Base-by-base conservation (phyloP, 371 early-diverging fungal genomes). In the Mortierella sp. region DNA sequence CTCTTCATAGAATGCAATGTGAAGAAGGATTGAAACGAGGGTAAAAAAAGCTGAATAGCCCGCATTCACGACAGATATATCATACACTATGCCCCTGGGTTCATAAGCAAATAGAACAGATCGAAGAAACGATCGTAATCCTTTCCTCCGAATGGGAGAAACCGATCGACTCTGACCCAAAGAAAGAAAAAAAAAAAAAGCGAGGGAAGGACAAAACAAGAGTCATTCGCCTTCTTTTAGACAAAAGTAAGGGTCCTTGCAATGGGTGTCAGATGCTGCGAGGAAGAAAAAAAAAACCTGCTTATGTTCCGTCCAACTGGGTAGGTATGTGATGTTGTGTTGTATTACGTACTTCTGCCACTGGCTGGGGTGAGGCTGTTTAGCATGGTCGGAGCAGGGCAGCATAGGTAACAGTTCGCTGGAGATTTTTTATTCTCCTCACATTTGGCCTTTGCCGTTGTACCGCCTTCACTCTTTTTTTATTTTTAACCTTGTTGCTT, bases 31-130 rank as follows among this genome's bases (percentile, higher is more conserved):
- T 37, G 15, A 15, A 43, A 43, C n/a, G n/a, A n/a, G n/a, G n/a
- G n/a, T n/a, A n/a, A 13, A 9, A 43, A 15, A 53, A 23, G 15
- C 9, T 10, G 9, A 28, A 53, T 53, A 7, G 9, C 43, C 29
- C 26, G 23, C 23, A 7, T 35, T 8, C n/a, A 26, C 26, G 53
- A 22, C 10, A 13, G 17, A 32, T 17, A 17, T 2, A 56, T 56
- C 56, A 15, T 32, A 32, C 56, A 56, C 1, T 32, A 4, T 29
- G 13, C 56, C 34, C 32, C 34, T 17, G 19, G 32, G 32, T 29
- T 64, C 64, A 64, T 64, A 64, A 64, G 64, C 64, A 54, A 40
- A 32, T 4, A n/a, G 45, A 62, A 32, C 34, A 32, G 62, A 62
- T 62, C 62, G 35, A 62, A 51, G 29, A 47, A 22, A 32, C 37